Evolutionary conservation across 2,329 filamentous ascomycete genomes (phyloP), one percentile per base, ranked within the genome.

Genomic region (Mariannaea elegans): DNA sequence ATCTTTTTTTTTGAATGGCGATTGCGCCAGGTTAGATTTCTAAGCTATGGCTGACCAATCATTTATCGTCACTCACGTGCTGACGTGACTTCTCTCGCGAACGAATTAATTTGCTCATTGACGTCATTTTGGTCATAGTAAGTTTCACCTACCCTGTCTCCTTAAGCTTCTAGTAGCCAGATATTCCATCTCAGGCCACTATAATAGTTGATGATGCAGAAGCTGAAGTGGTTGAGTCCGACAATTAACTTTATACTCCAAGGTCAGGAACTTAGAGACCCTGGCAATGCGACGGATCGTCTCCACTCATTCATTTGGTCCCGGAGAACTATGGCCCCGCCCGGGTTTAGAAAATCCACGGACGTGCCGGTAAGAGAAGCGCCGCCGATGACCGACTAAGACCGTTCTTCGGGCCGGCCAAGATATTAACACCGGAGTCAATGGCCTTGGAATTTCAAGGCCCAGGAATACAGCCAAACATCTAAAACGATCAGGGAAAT

Each of bases 21-120:
- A 66, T 54, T 68, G 61, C 56, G 63, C 51, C 34, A 49, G 47
- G 19, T 18, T 54, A 57, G 64, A 73, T 73, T 73, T 73, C 70
- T 73, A 73, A 73, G 72, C 71, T 56, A 14, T 24, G 21, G 59
- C 63, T 68, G 68, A 70, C 71, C 71, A 73, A 73, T 73, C 70
- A 69, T 56, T 67, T 51, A 49, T 45, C 48, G 44, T 14, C 12
- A 34, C 66, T 73, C 72, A 73, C 71, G 72, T 74, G 72, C 56
- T 31, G 52, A 63, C 66, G 66, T 54, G 67, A 62, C 23, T 52
- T 45, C 57, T 66, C n/a, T 72, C 61, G 64, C 56, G 63, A 61
- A 45, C 23, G 13, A 51, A 48, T 27, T 18, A 54, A 62, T 48
- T 56, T 46, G 39, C 54, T 60, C 14, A 23, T 58, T 73, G 69